Percentiles rank a stretch among this genome's conserved stretches.
These are phyloP conservation scores for Fusarium papillatum DNA, from an alignment of 2,329 filamentous ascomycete species.

Conservation along the genomic window DNA sequence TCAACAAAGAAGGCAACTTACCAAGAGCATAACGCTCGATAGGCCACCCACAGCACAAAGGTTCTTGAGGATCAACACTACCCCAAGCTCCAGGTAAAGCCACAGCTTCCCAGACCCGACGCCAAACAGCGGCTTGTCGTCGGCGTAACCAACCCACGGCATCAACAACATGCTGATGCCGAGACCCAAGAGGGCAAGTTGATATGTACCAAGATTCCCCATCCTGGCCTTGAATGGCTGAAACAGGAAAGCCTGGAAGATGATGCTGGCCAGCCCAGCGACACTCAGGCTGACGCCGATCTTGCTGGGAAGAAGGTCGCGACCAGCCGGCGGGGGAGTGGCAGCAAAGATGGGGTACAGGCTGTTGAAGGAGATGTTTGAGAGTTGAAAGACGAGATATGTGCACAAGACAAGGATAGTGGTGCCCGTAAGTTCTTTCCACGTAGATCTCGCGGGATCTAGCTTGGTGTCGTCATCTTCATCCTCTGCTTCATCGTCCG, in stretches of 20 bases:
- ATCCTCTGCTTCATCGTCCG: slow-evolving; percentile 43
- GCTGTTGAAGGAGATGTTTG: slow-evolving; percentile 96
- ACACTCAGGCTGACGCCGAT: slow-evolving; percentile 91
- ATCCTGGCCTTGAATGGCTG: slow-evolving; percentile 81
- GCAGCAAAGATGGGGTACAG: slow-evolving; percentile 95
- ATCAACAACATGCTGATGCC: slow-evolving; percentile 87
- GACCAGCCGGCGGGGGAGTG: slow-evolving; percentile 80
- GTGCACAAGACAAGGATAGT: slow-evolving; percentile 86
- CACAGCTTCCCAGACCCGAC: slow-evolving; percentile 74
- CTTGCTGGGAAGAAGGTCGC: slow-evolving; percentile 79
- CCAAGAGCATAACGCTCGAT: slow-evolving; percentile 89
- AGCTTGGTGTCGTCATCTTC: slow-evolving; percentile 37
- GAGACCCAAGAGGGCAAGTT: slow-evolving; percentile 82
- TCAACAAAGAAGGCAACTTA: slow-evolving; percentile 56
- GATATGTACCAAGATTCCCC: slow-evolving; percentile 90
- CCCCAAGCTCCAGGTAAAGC: slow-evolving; percentile 85
- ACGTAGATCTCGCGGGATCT: slow-evolving; percentile 48
- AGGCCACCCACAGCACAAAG: slow-evolving; percentile 90
- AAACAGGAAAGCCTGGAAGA: slow-evolving; percentile 92
- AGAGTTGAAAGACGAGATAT: slow-evolving; percentile 93
- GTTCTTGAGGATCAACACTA: slow-evolving; percentile 88
- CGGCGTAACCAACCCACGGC: slow-evolving; percentile 88
- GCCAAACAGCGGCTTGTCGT: slow-evolving; percentile 68
- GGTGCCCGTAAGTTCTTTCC: slow-evolving; percentile 79
- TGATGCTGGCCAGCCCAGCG: slow-evolving; percentile 86